phyloP scores from a whole-genome alignment of 106 monocot species.

The Dioscorea alata region DNA sequence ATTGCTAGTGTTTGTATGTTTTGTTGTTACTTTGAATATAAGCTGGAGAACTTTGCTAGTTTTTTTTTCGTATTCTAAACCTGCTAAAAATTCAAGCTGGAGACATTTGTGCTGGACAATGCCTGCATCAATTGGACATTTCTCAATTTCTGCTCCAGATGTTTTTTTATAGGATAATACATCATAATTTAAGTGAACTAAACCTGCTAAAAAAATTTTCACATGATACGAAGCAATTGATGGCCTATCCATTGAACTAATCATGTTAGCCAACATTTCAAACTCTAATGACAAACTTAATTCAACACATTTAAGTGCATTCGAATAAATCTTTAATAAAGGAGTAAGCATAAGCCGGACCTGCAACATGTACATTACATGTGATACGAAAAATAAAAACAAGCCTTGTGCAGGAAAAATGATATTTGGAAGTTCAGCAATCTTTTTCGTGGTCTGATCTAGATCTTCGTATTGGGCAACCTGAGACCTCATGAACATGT shows the following conservation, averaged over 20 bases:
- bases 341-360: constrained; percentile 77
- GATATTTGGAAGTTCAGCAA: constrained; percentile 19
- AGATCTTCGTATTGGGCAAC: constrained; percentile 13
- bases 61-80: no score
- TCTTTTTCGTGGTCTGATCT: constrained; percentile 5
- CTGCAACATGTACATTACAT: constrained; percentile 32
- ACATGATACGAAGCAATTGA: constrained; percentile 63
- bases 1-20: no score
- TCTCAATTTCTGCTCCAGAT: no score
- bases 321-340: constrained; percentile 48
- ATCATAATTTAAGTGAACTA: no score
- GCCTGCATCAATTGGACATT: no score
- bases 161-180: no score
- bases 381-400: constrained; percentile 3
- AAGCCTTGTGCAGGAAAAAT: neutral
- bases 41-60: no score
- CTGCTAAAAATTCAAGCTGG: no score
- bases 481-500: constrained; percentile 44
- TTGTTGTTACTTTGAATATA: no score
- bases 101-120: no score
- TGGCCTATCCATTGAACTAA: constrained; percentile 68
- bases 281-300: constrained; percentile 62
- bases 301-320: constrained; percentile 60
- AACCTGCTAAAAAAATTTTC: constrained; percentile 73
- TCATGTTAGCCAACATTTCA: constrained; percentile 57